Evolutionary conservation across 257 asterid species (phyloP).

Genomic region (Lantana camara): DNA sequence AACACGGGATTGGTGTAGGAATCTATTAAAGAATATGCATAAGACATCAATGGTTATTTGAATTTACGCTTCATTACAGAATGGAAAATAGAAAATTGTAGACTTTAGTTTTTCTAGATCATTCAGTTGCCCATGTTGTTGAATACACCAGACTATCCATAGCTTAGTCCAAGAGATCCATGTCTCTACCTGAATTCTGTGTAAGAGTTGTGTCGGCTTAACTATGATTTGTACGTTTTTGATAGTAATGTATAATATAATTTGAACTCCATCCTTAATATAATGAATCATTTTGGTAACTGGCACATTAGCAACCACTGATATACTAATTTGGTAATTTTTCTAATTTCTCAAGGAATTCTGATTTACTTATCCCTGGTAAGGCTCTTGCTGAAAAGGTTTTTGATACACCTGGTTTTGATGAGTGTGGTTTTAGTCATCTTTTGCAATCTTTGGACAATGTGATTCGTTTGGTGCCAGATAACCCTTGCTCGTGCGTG

Average conservation of each 20-base stretch:
- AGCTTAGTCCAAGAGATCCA: not conserved
- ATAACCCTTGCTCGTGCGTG: not conserved
- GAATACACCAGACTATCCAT: not conserved
- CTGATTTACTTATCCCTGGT: too few species aligned
- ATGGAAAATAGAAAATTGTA: not conserved
- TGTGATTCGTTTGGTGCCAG: not conserved
- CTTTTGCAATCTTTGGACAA: too few species aligned
- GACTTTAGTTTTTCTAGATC: not conserved
- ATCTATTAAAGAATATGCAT: not conserved
- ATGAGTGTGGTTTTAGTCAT: too few species aligned
- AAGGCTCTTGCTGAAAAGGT: too few species aligned
- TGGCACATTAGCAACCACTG: too few species aligned
- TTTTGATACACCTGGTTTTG: too few species aligned
- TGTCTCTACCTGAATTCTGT: not conserved
- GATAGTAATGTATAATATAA: not conserved
- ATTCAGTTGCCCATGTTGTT: not conserved
- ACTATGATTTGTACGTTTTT: not conserved
- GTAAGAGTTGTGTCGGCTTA: not conserved
- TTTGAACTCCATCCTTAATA: too few species aligned
- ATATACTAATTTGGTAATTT: too few species aligned
- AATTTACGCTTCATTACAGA: too few species aligned
- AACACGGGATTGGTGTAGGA: too few species aligned
- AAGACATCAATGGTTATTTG: not conserved
- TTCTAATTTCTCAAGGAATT: too few species aligned
- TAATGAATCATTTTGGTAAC: too few species aligned